These are phyloP conservation scores for Fabrea salina DNA, from an alignment of 169 alveolate species.

Conservation along the genomic window DNA sequence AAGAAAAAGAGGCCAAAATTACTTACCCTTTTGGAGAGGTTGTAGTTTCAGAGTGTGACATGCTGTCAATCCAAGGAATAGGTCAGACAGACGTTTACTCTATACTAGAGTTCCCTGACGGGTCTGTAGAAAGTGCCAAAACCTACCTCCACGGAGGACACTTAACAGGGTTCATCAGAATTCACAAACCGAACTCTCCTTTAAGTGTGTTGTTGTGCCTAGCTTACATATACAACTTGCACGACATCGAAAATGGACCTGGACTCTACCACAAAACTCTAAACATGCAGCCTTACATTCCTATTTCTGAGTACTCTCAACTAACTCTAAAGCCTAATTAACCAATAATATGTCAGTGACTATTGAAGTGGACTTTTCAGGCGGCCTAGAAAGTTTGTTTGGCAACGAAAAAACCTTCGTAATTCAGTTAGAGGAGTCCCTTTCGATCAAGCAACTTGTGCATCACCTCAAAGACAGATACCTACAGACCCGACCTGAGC, in stretches of 20 bases:
- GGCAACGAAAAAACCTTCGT: neutral
- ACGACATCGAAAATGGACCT: neutral
- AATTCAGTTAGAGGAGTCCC: neutral
- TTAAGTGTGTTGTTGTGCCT: neutral
- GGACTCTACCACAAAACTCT: conserved; percentile 1
- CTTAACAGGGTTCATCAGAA: conserved; percentile 2
- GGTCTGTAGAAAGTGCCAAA: conserved; percentile 14
- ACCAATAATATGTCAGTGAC: too few species aligned
- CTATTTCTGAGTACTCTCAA: neutral
- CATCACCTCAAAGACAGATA: conserved; percentile 8
- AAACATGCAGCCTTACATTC: neutral
- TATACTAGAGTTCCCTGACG: conserved; percentile 4
- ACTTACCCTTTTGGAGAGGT: conserved; percentile 7
- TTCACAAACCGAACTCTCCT: conserved; percentile 8
- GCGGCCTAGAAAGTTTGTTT: conserved; percentile 13
- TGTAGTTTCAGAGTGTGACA: neutral
- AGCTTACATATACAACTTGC: neutral
- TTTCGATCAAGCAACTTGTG: neutral
- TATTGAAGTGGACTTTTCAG: too few species aligned
- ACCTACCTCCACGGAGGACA: neutral
- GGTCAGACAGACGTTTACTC: neutral
- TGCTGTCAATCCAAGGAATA: conserved; percentile 1
- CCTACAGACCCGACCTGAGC: neutral
- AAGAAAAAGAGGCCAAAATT: neutral
- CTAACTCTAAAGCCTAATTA: conserved; percentile 8